phyloP scores from a whole-genome alignment of 225 moss, liverwort and hornwort species.

The Anthoceros angustus region DNA sequence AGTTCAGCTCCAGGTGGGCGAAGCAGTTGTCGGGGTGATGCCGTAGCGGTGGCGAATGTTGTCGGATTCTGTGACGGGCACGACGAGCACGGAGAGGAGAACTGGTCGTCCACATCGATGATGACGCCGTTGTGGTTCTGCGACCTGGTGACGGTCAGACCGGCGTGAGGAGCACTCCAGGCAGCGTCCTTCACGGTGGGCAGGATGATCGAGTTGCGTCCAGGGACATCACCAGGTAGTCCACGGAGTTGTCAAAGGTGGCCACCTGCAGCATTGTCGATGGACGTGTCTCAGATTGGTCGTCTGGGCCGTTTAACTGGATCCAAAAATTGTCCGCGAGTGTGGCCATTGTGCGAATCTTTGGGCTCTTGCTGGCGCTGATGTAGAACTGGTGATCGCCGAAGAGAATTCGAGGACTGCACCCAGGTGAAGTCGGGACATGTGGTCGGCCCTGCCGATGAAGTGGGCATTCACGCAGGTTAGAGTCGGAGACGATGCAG shows the following conservation, averaged over 20 bases:
- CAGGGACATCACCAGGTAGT: conserved; percentile 21
- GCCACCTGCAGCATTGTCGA: background rate
- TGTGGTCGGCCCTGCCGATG: conserved; percentile 28
- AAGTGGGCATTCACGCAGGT: conserved; percentile 33
- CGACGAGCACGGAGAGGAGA: conserved; percentile 26
- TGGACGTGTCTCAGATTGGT: background rate
- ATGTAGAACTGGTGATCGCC: conserved; percentile 20
- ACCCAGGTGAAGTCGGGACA: conserved; percentile 42
- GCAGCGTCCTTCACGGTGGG: conserved; percentile 16
- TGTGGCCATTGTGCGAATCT: no score
- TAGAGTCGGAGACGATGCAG: conserved; percentile 34
- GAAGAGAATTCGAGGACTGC: conserved; percentile 32
- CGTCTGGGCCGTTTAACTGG: no score
- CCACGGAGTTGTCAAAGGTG: conserved; percentile 25
- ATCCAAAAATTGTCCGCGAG: no score
- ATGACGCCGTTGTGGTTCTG: conserved; percentile 24
- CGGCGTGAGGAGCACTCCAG: conserved; percentile 12
- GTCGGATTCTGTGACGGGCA: conserved; percentile 27
- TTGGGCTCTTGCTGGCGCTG: conserved; percentile 19
- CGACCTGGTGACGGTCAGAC: conserved; percentile 18
- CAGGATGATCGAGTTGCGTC: conserved; percentile 15
- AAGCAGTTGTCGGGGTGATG: conserved; percentile 33
- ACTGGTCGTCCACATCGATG: conserved; percentile 18
- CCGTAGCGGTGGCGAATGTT: conserved; percentile 25
- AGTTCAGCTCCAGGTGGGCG: conserved; percentile 32